A percentile compares a stretch with the other conserved stretches of the same genome.
Evolutionary conservation across 768 basidiomycete genomes (phyloP).

Genomic region (Psilocybe tampanensis): DNA sequence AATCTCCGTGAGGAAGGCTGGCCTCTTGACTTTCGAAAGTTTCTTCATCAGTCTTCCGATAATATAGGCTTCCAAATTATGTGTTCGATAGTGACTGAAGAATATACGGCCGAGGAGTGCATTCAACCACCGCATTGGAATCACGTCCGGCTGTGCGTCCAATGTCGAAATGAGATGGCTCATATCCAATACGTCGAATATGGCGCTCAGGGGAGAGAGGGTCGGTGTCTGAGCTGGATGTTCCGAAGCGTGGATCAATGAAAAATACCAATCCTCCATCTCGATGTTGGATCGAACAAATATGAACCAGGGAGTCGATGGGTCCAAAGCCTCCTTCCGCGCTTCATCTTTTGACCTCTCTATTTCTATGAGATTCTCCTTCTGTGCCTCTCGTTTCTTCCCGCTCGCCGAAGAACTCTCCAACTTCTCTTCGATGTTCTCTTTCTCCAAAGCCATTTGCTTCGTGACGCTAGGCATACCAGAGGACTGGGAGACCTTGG

Average conservation of each 20-base stretch:
- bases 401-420: slow-evolving; percentile 26
- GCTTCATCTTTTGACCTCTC: slow-evolving; percentile 48
- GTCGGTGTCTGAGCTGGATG: slow-evolving; percentile 63
- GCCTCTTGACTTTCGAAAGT: slow-evolving; percentile 87
- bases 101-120: slow-evolving; percentile 91
- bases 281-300: slow-evolving; percentile 86
- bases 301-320: slow-evolving; percentile 85
- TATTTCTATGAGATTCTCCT: slow-evolving; percentile 33
- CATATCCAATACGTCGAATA: slow-evolving; percentile 85
- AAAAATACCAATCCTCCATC: slow-evolving; percentile 97
- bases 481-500: slow-evolving; percentile 41
- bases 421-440: slow-evolving; percentile 31
- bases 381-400: slow-evolving; percentile 40
- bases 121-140: slow-evolving; percentile 97
- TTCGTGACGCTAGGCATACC: slow-evolving; percentile 52
- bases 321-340: slow-evolving; percentile 52
- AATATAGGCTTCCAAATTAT: slow-evolving; percentile 80
- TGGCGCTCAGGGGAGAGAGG: slow-evolving; percentile 56
- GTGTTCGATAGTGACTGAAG: slow-evolving; percentile 88
- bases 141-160: slow-evolving; percentile 93
- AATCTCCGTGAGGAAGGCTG: slow-evolving; percentile 82
- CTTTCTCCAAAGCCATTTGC: slow-evolving; percentile 48
- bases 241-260: slow-evolving; percentile 75
- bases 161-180: slow-evolving; percentile 77
- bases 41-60: slow-evolving; percentile 92